A percentile compares a stretch with the other conserved stretches of the same genome.
phyloP scores from a whole-genome alignment of 2,329 filamentous ascomycete species.

The Penicillium thymicola region DNA sequence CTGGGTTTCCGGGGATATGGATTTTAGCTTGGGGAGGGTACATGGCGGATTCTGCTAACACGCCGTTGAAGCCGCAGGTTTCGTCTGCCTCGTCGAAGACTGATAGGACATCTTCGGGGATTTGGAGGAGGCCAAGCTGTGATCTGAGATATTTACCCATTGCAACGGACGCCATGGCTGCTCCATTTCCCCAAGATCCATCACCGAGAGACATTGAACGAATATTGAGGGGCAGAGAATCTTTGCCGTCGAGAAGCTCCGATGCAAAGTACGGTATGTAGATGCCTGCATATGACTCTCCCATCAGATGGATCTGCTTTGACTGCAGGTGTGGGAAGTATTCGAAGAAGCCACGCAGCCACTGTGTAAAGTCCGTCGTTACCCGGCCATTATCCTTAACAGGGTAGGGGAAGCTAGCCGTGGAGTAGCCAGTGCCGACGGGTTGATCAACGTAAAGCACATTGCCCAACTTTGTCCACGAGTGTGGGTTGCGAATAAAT shows the following conservation, averaged over 20 bases:
- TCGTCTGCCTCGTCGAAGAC: conserved; percentile 32
- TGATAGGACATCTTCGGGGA: conserved; percentile 28
- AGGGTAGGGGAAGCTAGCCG: conserved; percentile 29
- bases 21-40: conserved; percentile 33
- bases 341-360: conserved; percentile 31
- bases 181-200: conserved; percentile 36
- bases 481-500: conserved; percentile 23
- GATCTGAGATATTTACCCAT: conserved; percentile 29
- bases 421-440: conserved; percentile 36
- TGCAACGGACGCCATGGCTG: conserved; percentile 33
- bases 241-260: conserved; percentile 29
- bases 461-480: conserved; percentile 34
- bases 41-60: conserved; percentile 26
- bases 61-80: conserved; percentile 31
- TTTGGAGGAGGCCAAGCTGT: conserved; percentile 22
- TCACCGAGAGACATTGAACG: conserved; percentile 38
- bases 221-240: conserved; percentile 29
- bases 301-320: conserved; percentile 36
- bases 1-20: conserved; percentile 32
- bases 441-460: conserved; percentile 40
- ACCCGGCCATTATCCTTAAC: conserved; percentile 27
- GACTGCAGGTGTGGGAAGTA: conserved; percentile 31
- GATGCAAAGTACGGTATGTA: conserved; percentile 39
- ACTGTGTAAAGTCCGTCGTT: conserved; percentile 31
- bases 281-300: conserved; percentile 40